phyloP scores from a whole-genome alignment of 2,329 filamentous ascomycete species.

The Aureobasidium lini region DNA sequence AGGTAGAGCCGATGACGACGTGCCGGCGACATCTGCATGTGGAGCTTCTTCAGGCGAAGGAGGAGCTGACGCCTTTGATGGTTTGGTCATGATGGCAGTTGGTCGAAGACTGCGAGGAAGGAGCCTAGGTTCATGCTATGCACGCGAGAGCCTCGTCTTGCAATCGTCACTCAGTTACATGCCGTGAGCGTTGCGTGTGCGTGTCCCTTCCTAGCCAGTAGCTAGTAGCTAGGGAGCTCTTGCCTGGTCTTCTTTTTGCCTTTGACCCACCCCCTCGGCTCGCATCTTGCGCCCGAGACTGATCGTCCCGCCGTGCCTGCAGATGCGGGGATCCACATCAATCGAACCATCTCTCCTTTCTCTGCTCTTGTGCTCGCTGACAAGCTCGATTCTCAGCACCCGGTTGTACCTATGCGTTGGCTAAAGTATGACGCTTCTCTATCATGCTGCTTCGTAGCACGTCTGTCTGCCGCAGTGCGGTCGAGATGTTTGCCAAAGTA shows the following conservation, averaged over 20 bases:
- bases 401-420: background rate
- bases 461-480: background rate
- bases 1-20: conserved; percentile 14
- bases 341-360: background rate
- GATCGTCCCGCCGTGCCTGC: background rate
- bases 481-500: background rate
- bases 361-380: background rate
- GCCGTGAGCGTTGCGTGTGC: background rate
- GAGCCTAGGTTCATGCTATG: background rate
- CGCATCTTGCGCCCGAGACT: background rate
- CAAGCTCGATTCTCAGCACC: background rate
- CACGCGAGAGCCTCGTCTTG: background rate
- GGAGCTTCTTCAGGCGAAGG: background rate
- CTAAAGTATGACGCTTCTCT: background rate
- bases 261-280: background rate
- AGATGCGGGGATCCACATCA: background rate
- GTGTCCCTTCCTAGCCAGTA: background rate
- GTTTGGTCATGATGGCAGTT: background rate
- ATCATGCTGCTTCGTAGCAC: background rate
- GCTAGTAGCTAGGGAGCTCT: background rate
- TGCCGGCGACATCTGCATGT: background rate
- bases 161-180: background rate
- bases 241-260: background rate
- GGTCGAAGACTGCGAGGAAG: background rate
- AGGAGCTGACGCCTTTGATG: conserved; percentile 3